Evolutionary conservation across 2,329 filamentous ascomycete species (phyloP), one percentile per base, ranked within the genome.

Genomic region (Fusarium metavorans): DNA sequence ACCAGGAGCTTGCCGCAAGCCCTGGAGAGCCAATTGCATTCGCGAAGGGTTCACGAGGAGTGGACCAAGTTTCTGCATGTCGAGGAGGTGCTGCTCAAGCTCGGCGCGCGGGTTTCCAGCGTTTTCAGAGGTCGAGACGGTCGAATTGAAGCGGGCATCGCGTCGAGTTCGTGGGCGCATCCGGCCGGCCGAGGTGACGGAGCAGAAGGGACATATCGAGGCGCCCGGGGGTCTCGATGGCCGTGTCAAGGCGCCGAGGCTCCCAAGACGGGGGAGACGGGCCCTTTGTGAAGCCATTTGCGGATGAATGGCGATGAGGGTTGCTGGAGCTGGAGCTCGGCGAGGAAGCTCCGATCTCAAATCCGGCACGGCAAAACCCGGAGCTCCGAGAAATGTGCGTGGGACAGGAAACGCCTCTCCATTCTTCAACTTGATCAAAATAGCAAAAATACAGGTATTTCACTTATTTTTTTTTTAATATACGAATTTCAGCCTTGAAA

Each of bases 21-120:
- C 91, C 72, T 90, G 88, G 25, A 94, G 83, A 14, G 93, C 93
- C 76, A 96, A 88, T 81, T 94, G 92, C 54, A 95, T 80, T 65
- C 92, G 87, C 34, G 92, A 90, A n/a, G 92, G 87, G 78, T 93
- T 93, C 63, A 93, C 87, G 76, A 91, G 88, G 67, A 87, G 88
- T 27, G 89, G 87, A 2, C 91, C 90, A 58, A 89, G 84, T 61
- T 88, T 88, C 76, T 93, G 88, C 4, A 96, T 85, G 25, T 89
- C 87, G 2, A 87, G 81, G 1, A 95, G 85, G 3, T 89, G 85
- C 50, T 87, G 82, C 71, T 92, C 87, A 6, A 94, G 88, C 74
- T 92, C 88, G 65, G 83, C 77, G 45, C 88, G 85, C 16, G 85
- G 80, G 66, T 85, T 78, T 10, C 73, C 66, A n/a, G 76, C 18